Base-by-base conservation (phyloP, 2,329 filamentous ascomycete species). In the Aulographum hederae region DNA sequence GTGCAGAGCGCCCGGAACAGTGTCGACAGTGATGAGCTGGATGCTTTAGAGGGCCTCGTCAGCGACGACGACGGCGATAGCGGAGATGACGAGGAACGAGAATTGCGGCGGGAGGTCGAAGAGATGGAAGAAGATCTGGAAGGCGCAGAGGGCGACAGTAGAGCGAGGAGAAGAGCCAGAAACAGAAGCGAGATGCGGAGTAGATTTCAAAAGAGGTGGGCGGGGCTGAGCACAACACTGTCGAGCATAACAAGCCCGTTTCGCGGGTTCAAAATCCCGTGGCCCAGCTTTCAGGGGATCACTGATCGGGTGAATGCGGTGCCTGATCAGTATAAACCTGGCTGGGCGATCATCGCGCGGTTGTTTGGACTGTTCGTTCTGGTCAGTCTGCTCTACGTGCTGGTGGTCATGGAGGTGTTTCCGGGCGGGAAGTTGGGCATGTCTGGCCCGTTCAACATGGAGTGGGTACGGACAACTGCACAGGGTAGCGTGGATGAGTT, bases 381-480 rank as follows among this genome's bases (percentile, higher is more conserved):
- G 10, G 59, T 85, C 29, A 68, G 71, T 13, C 65, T 92, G 38
- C 63, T 93, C 27, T 95, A 92, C 53, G 58, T 86, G 32, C 62
- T 95, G 31, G 85, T 95, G 47, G 69, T 85, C 38, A 82, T 79
- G 48, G 79, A 92, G 53, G 53, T 94, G 26, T 81, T 94, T 46
- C 71, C 71, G 25, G 67, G 77, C 40, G 66, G 69, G 41, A 69
- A 72, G 28, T 67, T 66, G 36, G 69, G 69, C 31, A 58, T 66
- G 45, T n/a, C n/a, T n/a, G n/a, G n/a, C n/a, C 70, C 78, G 48
- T 92, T 86, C 52, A 78, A 89, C 42, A 76, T 85, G 2, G 82
- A 93, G 45, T 76, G 73, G 38, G 71, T 95, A 35, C 72, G 81
- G 34, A 61, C 69, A 35, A 80, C 77, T 52, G 67, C 91, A 17